These are phyloP conservation scores for Fennellomyces sp. DNA, from an alignment of 371 early-diverging fungal genomes.

Conservation along the genomic window DNA sequence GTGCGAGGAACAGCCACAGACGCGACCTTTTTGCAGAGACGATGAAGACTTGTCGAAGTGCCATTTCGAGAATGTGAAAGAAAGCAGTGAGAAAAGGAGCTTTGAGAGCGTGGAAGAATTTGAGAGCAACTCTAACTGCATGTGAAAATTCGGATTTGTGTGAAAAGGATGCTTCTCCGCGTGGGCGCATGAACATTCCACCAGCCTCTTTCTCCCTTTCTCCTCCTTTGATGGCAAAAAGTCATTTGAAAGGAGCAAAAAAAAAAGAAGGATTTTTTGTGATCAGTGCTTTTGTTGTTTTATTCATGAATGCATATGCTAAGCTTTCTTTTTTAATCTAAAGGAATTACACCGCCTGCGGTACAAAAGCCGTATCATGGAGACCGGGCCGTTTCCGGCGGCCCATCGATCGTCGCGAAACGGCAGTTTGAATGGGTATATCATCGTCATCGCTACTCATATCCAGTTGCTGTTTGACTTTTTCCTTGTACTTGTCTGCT, in stretches of 20 bases:
- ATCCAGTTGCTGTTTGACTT: constrained; percentile 28
- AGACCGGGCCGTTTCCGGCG: background rate
- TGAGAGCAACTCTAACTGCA: background rate
- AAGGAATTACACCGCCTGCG: constrained; percentile 9
- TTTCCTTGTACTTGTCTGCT: constrained; percentile 44
- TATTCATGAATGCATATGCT: background rate
- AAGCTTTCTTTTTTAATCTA: background rate
- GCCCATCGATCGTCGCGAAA: background rate
- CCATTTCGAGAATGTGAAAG: constrained; percentile 22
- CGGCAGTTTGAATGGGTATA: constrained; percentile 4
- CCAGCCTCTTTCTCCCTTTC: too few relatives aligned
- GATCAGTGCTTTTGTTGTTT: too few relatives aligned
- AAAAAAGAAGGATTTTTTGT: background rate
- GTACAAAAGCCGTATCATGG: background rate
- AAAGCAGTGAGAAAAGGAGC: background rate
- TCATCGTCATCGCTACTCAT: constrained; percentile 9
- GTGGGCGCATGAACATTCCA: too few relatives aligned
- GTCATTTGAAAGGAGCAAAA: too few relatives aligned
- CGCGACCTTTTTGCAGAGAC: constrained; percentile 50
- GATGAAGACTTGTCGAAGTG: constrained; percentile 50
- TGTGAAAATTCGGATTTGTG: constrained; percentile 4
- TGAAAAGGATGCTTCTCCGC: background rate
- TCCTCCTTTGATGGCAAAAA: too few relatives aligned
- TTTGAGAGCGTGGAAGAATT: constrained; percentile 1
- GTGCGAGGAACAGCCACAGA: background rate